Percentiles rank a stretch among this genome's conserved stretches.
Conservation (phyloP, 345 rosid species). For the Aquilaria yunnanensis region DNA sequence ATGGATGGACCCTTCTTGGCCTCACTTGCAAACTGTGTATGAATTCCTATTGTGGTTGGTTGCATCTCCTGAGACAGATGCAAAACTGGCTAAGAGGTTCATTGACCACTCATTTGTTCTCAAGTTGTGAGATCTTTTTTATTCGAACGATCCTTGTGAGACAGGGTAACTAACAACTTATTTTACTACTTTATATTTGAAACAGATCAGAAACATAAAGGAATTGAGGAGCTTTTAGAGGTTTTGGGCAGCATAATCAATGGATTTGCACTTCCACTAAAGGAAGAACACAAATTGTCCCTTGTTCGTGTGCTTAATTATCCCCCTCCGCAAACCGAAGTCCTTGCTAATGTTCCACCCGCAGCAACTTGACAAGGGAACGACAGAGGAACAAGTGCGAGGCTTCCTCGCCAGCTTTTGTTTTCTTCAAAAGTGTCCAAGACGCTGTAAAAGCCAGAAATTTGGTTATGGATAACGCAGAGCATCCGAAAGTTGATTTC, state of each 20-base stretch:
- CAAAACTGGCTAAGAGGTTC: conserved; percentile 66
- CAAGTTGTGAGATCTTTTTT: conserved; percentile 68
- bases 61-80: conserved; percentile 72
- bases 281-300: conserved; percentile 90
- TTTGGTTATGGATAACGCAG: too few species aligned
- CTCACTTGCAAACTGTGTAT: conserved; percentile 79
- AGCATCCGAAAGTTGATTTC: too few species aligned
- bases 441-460: too few species aligned
- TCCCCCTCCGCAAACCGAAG: conserved; percentile 84
- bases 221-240: conserved; percentile 84
- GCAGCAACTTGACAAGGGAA: conserved; percentile 21
- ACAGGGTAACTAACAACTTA: conserved; percentile 80
- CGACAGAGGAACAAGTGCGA: too few species aligned
- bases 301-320: conserved; percentile 47
- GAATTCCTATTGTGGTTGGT: conserved; percentile 76
- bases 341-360: conserved; percentile 78
- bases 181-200: conserved; percentile 70
- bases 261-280: conserved; percentile 87
- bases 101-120: conserved; percentile 62
- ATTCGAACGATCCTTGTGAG: conserved; percentile 89
- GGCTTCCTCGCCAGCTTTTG: too few species aligned
- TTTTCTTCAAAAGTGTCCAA: too few species aligned
- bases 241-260: conserved; percentile 86
- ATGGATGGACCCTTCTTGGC: conserved; percentile 79
- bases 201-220: conserved; percentile 66